Evolutionary conservation across 805 yeast genomes (phyloP), one percentile per base, ranked within the genome.

Genomic region (Yarrowia sp.): DNA sequence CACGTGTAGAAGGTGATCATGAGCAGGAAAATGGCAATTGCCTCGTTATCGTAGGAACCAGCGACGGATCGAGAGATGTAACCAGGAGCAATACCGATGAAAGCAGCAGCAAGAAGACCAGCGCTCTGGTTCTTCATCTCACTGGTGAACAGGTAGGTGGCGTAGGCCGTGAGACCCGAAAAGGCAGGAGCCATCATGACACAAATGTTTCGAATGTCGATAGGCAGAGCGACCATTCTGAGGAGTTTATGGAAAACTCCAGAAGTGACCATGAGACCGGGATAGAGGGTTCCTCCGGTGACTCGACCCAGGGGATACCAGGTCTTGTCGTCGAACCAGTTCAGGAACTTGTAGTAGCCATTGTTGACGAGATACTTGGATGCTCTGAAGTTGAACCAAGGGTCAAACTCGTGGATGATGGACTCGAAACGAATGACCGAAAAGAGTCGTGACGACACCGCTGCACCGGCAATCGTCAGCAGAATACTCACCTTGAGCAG

Each of bases 281-380:
- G 99, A 74, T 96, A 95, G 68, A 95, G 78, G 1, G 99, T 96
- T 66, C 99, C 99, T 71, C 99, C 99, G 11, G 99, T 95, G 73
- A 95, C 99, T 79, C 99, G 85, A 18, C 99, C 99, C 70, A 95
- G 81, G 17, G 99, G 99, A 76, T 95, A 95, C 99, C 99, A 95
- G 17, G 99, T 93, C 74, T 97, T 85, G 75, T 93, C 98, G 75
- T 95, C 99, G 73, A 95, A 95, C 99, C 99, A 95, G 76, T 95
- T 95, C 73, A 96, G 82, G 73, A 95, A 96, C 69, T 92, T 92
- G 80, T 92, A 88, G 76, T 85, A 93, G 7, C 95, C 87, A 73
- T 91, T 86, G 48, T 84, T 80, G 35, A 91, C 96, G 69, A 95
- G 82, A 76, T 90, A 91, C 76, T 89, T 89, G n/a, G 99, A 90